Percentiles rank a stretch among this genome's conserved stretches.
Evolutionary conservation across 345 rosid genomes (phyloP).

Genomic region (Orychophragmus violaceus): DNA sequence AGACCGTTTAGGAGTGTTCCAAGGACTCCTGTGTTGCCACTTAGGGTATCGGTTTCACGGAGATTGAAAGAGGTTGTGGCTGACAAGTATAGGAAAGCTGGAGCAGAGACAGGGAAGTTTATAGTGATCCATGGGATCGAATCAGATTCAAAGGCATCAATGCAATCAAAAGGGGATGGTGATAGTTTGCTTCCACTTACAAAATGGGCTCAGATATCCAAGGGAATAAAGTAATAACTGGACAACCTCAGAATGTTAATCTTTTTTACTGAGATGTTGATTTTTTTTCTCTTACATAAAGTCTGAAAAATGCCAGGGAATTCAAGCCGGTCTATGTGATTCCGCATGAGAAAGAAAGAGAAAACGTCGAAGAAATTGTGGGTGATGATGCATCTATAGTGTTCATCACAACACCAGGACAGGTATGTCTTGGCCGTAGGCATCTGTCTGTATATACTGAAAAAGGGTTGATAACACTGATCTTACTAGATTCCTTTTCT

Average conservation of each 20-base stretch:
- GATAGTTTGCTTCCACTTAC: conserved; percentile 69
- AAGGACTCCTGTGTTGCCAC: conserved; percentile 54
- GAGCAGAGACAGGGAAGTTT: conserved; percentile 64
- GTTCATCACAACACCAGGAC: conserved; percentile 88
- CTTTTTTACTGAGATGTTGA: neutral
- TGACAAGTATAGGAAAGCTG: conserved; percentile 59
- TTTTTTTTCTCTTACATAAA: neutral
- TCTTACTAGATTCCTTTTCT: conserved; percentile 1
- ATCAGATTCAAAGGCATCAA: conserved; percentile 81
- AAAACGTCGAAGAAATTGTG: conserved; percentile 71
- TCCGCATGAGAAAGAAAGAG: conserved; percentile 92
- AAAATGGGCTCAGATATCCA: conserved; percentile 55
- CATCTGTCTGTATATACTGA: neutral
- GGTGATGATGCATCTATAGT: conserved; percentile 64
- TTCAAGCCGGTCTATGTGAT: conserved; percentile 70
- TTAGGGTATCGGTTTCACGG: conserved; percentile 65
- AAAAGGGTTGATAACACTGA: neutral
- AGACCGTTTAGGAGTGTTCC: conserved; percentile 77
- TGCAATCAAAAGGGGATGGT: conserved; percentile 72
- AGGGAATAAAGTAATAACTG: conserved; percentile 54
- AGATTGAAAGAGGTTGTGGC: conserved; percentile 66
- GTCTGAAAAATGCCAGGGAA: conserved; percentile 38
- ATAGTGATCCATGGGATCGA: conserved; percentile 81
- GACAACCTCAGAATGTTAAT: neutral
- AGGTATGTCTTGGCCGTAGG: conserved; percentile 21